These are phyloP conservation scores for Erodium moschatum DNA, from an alignment of 441 rosid genomes.

Conservation along the genomic window DNA sequence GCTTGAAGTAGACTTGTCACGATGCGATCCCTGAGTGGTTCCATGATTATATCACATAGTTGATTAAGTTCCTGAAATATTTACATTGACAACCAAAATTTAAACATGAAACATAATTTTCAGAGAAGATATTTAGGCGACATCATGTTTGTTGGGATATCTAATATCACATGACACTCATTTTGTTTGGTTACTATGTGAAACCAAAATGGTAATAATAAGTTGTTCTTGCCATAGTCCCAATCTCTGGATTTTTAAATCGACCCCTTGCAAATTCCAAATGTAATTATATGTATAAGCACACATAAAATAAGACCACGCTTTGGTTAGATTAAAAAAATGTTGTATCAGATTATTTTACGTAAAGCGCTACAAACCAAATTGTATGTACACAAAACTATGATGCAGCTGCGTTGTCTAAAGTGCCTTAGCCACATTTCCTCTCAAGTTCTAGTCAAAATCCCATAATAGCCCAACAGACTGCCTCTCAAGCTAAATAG, in stretches of 20 bases:
- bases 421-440: conserved; percentile 6
- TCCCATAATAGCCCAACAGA: neutral
- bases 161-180: neutral
- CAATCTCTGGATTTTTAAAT: neutral
- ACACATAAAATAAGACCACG: too few relatives aligned
- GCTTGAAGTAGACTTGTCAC: conserved; percentile 96
- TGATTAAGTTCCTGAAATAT: conserved; percentile 73
- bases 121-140: neutral
- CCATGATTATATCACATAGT: conserved; percentile 69
- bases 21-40: conserved; percentile 80
- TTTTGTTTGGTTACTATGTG: neutral
- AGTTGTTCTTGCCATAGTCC: neutral
- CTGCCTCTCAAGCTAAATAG: neutral
- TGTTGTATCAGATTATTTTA: too few relatives aligned
- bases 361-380: too few relatives aligned
- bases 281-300: too few relatives aligned
- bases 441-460: neutral
- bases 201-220: neutral
- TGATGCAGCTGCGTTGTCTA: neutral
- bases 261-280: too few relatives aligned
- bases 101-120: neutral
- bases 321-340: too few relatives aligned
- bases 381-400: neutral
- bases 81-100: conserved; percentile 13
- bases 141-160: neutral